Percentiles rank a stretch among this genome's conserved stretches.
Evolutionary conservation across 2,329 filamentous ascomycete genomes (phyloP).

Genomic region (Scopulariopsis brevicaulis): DNA sequence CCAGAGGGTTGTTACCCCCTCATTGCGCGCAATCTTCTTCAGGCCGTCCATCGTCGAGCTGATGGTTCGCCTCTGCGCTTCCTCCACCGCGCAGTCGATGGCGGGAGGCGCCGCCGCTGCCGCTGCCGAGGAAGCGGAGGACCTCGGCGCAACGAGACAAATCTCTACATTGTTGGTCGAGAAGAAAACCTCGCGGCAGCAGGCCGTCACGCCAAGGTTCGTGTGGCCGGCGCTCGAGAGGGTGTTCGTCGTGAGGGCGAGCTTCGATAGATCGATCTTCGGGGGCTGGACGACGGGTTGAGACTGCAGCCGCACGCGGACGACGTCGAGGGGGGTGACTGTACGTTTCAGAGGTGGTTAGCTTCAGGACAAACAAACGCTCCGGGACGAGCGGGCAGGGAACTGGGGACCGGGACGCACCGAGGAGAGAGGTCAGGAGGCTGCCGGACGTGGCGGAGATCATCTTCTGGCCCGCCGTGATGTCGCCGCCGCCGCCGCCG

Average conservation of each 20-base stretch:
- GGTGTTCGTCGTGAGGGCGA: conserved; percentile 44
- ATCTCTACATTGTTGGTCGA: conserved; percentile 74
- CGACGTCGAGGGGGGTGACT: conserved; percentile 95
- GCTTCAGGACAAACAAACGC: background rate
- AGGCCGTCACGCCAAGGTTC: conserved; percentile 84
- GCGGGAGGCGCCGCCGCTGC: conserved; percentile 25
- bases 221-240: conserved; percentile 60
- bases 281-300: conserved; percentile 45
- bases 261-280: conserved; percentile 40
- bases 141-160: conserved; percentile 61
- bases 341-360: conserved; percentile 3
- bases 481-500: conserved; percentile 38
- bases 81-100: conserved; percentile 74
- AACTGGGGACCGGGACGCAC: conserved; percentile 35
- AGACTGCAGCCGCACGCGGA: conserved; percentile 87
- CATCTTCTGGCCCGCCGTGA: conserved; percentile 86
- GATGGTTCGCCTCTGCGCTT: conserved; percentile 72
- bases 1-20: conserved; percentile 81
- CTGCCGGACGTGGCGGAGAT: conserved; percentile 85
- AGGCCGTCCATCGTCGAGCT: conserved; percentile 87
- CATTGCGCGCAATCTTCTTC: conserved; percentile 88
- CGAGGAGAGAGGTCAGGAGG: conserved; percentile 76
- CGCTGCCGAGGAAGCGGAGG: conserved; percentile 19
- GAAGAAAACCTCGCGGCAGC: conserved; percentile 96
- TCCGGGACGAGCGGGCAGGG: background rate